Conservation (phyloP, 2,329 filamentous ascomycete species). For the Xylariaceae sp. region DNA sequence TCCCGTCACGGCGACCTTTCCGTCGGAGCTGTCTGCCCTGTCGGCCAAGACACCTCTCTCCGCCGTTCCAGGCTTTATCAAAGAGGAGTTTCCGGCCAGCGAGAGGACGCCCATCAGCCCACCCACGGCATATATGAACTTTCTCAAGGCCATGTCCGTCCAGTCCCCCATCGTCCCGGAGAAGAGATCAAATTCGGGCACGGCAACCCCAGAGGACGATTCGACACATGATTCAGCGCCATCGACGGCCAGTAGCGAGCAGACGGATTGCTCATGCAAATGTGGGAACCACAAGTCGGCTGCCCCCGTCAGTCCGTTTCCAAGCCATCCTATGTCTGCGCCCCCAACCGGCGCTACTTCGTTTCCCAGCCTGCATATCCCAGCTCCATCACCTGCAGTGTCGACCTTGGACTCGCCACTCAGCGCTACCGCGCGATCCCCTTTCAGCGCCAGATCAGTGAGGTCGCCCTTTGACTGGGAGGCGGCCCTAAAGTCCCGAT, state of each 20-base stretch:
- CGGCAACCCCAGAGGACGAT: constrained; percentile 45
- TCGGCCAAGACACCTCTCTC: constrained; percentile 67
- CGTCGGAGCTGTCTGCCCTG: constrained; percentile 56
- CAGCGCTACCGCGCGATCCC: constrained; percentile 63
- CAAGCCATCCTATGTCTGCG: constrained; percentile 55
- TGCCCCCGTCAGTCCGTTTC: constrained; percentile 46
- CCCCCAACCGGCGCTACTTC: constrained; percentile 53
- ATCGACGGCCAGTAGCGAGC: constrained; percentile 52
- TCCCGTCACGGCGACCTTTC: constrained; percentile 59
- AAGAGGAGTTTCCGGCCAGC: constrained; percentile 55
- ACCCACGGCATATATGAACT: constrained; percentile 85
- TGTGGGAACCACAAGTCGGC: constrained; percentile 44
- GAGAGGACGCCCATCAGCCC: constrained; percentile 85
- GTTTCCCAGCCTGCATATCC: constrained; percentile 68
- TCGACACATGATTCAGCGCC: constrained; percentile 41
- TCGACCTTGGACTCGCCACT: constrained; percentile 66
- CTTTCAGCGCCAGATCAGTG: constrained; percentile 64
- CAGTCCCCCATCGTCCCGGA: constrained; percentile 62
- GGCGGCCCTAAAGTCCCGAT: constrained; percentile 62
- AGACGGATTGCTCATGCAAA: constrained; percentile 54
- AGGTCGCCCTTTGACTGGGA: constrained; percentile 79
- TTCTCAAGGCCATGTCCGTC: constrained; percentile 78
- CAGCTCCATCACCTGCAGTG: constrained; percentile 64
- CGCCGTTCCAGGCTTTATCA: constrained; percentile 56
- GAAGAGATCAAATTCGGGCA: constrained; percentile 47